Percentiles rank a stretch among this genome's conserved stretches.
phyloP scores from a whole-genome alignment of 2,329 filamentous ascomycete genomes.

The Neocucurbitaria cava region DNA sequence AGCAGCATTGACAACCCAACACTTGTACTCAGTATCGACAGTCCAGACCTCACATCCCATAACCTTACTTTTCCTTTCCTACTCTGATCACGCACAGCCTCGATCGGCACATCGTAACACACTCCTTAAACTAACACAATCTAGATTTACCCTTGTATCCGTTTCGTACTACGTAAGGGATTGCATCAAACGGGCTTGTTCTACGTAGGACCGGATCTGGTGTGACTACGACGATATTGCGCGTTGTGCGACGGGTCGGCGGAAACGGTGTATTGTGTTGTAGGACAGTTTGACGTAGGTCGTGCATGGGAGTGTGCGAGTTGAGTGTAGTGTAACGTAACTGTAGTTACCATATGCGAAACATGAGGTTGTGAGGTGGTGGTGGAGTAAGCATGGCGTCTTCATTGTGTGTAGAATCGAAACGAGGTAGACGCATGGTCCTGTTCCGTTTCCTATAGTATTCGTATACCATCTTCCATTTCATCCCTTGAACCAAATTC shows the following conservation, averaged over 20 bases:
- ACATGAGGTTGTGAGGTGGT: neutral
- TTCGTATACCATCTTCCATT: neutral
- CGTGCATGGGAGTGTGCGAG: neutral
- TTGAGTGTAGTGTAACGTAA: too few species aligned
- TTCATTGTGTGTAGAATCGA: neutral
- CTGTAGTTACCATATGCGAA: neutral
- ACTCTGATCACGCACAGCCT: too few species aligned
- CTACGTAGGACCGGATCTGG: neutral
- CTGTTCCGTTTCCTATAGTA: neutral
- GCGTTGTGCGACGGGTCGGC: neutral
- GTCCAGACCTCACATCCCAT: too few species aligned
- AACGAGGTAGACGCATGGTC: neutral
- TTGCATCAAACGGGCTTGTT: too few species aligned
- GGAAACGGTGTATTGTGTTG: neutral
- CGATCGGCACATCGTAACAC: too few species aligned
- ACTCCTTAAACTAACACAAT: too few species aligned
- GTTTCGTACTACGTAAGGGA: neutral
- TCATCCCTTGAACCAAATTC: too few species aligned
- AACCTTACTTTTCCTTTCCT: too few species aligned
- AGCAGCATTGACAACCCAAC: too few species aligned
- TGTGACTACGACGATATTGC: neutral
- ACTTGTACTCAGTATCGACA: too few species aligned
- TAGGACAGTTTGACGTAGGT: neutral
- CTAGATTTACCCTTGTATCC: too few species aligned
- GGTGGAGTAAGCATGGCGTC: neutral